Conservation (phyloP, 768 basidiomycete species). For the Austroboletus festivus region DNA sequence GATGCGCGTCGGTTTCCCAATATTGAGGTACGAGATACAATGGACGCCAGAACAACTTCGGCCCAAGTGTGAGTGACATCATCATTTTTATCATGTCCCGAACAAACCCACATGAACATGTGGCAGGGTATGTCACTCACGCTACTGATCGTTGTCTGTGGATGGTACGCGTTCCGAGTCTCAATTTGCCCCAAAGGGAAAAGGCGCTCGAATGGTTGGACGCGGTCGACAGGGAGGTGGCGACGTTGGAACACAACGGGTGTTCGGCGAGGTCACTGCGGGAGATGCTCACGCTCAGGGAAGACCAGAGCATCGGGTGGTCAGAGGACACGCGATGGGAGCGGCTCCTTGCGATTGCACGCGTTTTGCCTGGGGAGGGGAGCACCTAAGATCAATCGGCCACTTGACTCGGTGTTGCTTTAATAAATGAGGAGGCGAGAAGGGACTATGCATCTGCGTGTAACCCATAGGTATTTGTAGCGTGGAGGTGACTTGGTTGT, state of each 20-base stretch:
- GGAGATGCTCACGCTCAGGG: slow-evolving; percentile 46
- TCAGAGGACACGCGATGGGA: slow-evolving; percentile 53
- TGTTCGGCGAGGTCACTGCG: slow-evolving; percentile 30
- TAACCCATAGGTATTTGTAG: too few species aligned
- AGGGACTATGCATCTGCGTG: too few species aligned
- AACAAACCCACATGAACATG: background rate
- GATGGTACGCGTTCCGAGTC: slow-evolving; percentile 50
- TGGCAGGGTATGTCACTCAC: slow-evolving; percentile 66
- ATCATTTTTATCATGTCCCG: background rate
- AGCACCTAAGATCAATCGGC: too few species aligned
- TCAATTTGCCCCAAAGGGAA: slow-evolving; percentile 43
- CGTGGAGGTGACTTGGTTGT: too few species aligned
- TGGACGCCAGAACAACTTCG: slow-evolving; percentile 64
- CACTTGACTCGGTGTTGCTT: background rate
- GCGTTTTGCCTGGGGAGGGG: slow-evolving; percentile 30
- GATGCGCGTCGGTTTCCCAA: slow-evolving; percentile 49
- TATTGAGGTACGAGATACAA: slow-evolving; percentile 64
- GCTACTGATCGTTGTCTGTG: slow-evolving; percentile 64
- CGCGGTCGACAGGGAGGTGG: slow-evolving; percentile 44
- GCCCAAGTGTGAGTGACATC: slow-evolving; percentile 43
- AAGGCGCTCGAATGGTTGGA: slow-evolving; percentile 59
- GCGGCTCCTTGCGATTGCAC: slow-evolving; percentile 33
- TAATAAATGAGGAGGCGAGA: background rate
- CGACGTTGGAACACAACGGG: slow-evolving; percentile 35
- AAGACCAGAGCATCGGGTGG: slow-evolving; percentile 54